A percentile compares a stretch with the other conserved stretches of the same genome.
Evolutionary conservation across 2,329 filamentous ascomycete genomes (phyloP).

Genomic region (Fusarium denticulatum): DNA sequence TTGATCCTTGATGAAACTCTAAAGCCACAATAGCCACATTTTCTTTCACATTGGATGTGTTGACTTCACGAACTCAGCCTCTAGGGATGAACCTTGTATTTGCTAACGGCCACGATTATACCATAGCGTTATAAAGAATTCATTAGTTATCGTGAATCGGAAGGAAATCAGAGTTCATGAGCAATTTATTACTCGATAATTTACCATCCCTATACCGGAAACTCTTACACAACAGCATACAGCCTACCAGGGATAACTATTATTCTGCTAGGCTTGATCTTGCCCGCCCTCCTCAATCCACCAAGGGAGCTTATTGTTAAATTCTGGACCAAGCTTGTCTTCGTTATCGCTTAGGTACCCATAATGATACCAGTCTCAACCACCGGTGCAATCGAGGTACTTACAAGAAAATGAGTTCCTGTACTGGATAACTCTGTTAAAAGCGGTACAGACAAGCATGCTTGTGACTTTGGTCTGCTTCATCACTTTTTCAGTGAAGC

Average conservation of each 20-base stretch:
- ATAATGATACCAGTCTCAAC: background rate
- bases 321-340: slow-evolving; percentile 48
- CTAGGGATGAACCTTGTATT: background rate
- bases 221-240: slow-evolving; percentile 46
- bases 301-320: slow-evolving; percentile 50
- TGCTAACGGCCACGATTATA: background rate
- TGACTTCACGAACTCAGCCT: background rate
- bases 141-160: too few relatives aligned
- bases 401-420: slow-evolving; percentile 51
- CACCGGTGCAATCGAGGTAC: slow-evolving; percentile 10
- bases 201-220: slow-evolving; percentile 51
- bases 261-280: slow-evolving; percentile 49
- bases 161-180: slow-evolving; percentile 40
- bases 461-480: too few relatives aligned
- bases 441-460: slow-evolving; percentile 53
- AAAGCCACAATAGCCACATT: slow-evolving; percentile 19
- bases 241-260: slow-evolving; percentile 46
- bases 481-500: too few relatives aligned
- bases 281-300: slow-evolving; percentile 43
- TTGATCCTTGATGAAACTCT: slow-evolving; percentile 12
- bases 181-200: slow-evolving; percentile 54
- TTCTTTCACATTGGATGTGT: background rate
- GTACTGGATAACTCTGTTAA: slow-evolving; percentile 53
- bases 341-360: slow-evolving; percentile 45
- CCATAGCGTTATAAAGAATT: background rate